A percentile compares a stretch with the other conserved stretches of the same genome.
Conservation (phyloP, 306 rosid genomes). For the Adenanthera pavonina region DNA sequence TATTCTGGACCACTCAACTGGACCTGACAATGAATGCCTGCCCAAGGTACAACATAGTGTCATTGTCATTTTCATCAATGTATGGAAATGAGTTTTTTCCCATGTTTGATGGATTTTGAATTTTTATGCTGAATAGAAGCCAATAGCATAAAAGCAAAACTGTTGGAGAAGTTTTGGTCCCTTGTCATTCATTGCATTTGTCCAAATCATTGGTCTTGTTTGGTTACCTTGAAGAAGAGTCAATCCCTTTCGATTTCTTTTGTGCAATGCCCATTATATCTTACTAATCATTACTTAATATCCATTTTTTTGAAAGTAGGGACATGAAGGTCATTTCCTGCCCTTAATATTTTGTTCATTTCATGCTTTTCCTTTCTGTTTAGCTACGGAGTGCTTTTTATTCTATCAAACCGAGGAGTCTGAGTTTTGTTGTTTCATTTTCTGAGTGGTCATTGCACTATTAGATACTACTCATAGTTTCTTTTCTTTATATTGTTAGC, state of each 20-base stretch:
- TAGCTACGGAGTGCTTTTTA: neutral
- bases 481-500: neutral
- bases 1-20: conserved; percentile 48
- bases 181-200: neutral
- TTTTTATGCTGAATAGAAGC: neutral
- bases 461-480: neutral
- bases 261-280: neutral
- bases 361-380: neutral
- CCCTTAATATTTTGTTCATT: neutral
- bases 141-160: neutral
- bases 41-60: conserved; percentile 64
- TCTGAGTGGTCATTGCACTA: neutral
- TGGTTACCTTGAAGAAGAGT: neutral
- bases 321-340: neutral
- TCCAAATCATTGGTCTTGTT: neutral
- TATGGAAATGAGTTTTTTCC: neutral
- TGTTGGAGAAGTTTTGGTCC: neutral
- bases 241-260: neutral
- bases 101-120: neutral
- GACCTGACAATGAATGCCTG: conserved; percentile 50
- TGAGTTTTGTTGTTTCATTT: neutral
- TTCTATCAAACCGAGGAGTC: neutral
- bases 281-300: neutral
- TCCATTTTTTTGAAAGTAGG: neutral
- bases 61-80: neutral